These are phyloP conservation scores for Geranium incanum DNA, from an alignment of 441 rosid species.

Conservation along the genomic window DNA sequence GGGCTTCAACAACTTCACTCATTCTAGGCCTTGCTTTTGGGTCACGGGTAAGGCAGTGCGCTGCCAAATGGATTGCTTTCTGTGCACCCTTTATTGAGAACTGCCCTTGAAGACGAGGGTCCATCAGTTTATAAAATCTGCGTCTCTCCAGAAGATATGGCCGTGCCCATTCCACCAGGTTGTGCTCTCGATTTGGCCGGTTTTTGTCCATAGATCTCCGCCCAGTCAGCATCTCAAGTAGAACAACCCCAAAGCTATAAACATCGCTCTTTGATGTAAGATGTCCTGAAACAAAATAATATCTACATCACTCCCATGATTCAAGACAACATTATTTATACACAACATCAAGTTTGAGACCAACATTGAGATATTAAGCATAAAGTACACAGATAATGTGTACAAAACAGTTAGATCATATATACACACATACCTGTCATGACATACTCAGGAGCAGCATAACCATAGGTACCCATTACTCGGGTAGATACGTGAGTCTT, in stretches of 20 bases:
- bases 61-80: slow-evolving; percentile 37
- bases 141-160: slow-evolving; percentile 26
- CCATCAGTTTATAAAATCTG: slow-evolving; percentile 30
- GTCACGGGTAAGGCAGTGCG: slow-evolving; percentile 32
- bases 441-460: slow-evolving; percentile 44
- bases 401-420: too few species aligned
- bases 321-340: background rate
- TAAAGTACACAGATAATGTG: background rate
- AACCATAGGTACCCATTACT: slow-evolving; percentile 44
- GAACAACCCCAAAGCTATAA: slow-evolving; percentile 46
- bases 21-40: slow-evolving; percentile 38
- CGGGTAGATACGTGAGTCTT: slow-evolving; percentile 38
- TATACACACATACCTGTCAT: slow-evolving; percentile 32
- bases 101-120: slow-evolving; percentile 32
- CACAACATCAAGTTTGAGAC: background rate
- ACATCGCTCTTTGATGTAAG: slow-evolving; percentile 44
- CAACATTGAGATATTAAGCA: background rate
- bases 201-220: slow-evolving; percentile 44
- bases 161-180: slow-evolving; percentile 39
- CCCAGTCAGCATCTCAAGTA: slow-evolving; percentile 48
- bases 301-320: background rate
- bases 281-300: slow-evolving; percentile 34
- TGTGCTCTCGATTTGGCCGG: slow-evolving; percentile 33
- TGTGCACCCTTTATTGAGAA: slow-evolving; percentile 34
- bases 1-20: slow-evolving; percentile 35